phyloP scores from a whole-genome alignment of 2,329 filamentous ascomycete species.

The Alternaria conjuncta region DNA sequence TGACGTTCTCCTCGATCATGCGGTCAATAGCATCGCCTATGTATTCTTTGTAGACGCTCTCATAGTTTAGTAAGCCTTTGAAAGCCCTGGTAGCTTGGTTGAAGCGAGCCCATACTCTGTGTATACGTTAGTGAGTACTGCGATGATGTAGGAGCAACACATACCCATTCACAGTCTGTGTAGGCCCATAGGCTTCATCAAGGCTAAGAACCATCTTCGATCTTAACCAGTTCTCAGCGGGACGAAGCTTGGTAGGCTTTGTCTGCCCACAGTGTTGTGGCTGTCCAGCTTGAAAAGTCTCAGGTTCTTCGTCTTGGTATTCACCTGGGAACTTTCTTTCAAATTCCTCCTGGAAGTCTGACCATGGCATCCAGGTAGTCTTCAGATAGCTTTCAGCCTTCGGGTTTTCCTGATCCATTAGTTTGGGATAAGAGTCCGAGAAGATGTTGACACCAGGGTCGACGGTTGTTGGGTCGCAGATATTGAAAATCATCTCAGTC shows the following conservation, averaged over 20 bases:
- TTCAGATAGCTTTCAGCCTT: not conserved
- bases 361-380: slow-evolving; percentile 55
- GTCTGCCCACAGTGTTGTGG: slow-evolving; percentile 24
- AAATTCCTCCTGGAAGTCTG: slow-evolving; percentile 52
- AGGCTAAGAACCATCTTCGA: slow-evolving; percentile 68
- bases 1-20: slow-evolving; percentile 69
- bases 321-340: slow-evolving; percentile 33
- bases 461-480: slow-evolving; percentile 47
- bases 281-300: slow-evolving; percentile 5
- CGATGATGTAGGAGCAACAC: slow-evolving; percentile 17
- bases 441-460: slow-evolving; percentile 55
- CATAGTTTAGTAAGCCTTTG: slow-evolving; percentile 74
- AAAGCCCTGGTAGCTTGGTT: slow-evolving; percentile 73
- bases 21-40: slow-evolving; percentile 65
- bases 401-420: not conserved
- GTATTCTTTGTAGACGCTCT: slow-evolving; percentile 67
- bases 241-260: slow-evolving; percentile 16
- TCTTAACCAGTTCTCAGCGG: slow-evolving; percentile 61
- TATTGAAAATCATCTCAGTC: slow-evolving; percentile 69
- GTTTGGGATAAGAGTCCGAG: slow-evolving; percentile 52
- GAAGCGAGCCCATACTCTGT: slow-evolving; percentile 65
- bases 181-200: slow-evolving; percentile 63
- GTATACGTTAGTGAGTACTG: not conserved
- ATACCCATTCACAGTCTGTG: slow-evolving; percentile 61
- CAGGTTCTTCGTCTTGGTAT: slow-evolving; percentile 13